These are phyloP conservation scores for Inga oerstediana DNA, from an alignment of 306 rosid species.

Conservation along the genomic window DNA sequence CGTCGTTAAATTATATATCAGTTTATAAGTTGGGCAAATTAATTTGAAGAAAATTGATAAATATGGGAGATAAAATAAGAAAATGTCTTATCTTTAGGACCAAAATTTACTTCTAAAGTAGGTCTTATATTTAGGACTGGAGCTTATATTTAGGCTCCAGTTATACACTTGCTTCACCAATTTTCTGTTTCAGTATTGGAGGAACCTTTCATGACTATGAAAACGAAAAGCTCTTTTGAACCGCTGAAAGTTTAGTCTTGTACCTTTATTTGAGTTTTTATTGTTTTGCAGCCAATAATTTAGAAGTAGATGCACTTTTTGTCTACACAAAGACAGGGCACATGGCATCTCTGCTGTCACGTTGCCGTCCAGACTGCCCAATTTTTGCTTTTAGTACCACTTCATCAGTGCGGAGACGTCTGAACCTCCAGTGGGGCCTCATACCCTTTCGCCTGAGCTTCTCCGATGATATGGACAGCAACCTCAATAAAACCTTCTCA, in stretches of 20 bases:
- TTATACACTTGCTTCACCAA: conserved; percentile 15
- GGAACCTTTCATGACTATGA: conserved; percentile 5
- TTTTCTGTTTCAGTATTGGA: background rate
- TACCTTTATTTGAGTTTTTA: conserved; percentile 27
- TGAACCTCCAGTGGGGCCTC: conserved; percentile 98
- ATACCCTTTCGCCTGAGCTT: conserved; percentile 94
- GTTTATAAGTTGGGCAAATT: too few species aligned
- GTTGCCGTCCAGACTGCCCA: conserved; percentile 98
- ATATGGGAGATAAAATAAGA: too few species aligned
- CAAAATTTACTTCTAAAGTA: too few species aligned
- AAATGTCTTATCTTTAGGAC: too few species aligned
- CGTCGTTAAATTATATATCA: too few species aligned
- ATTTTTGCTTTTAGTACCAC: conserved; percentile 90
- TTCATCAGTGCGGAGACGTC: conserved; percentile 80
- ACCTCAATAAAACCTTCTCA: conserved; percentile 86
- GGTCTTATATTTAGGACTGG: too few species aligned
- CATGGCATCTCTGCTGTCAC: conserved; percentile 95
- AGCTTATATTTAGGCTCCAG: background rate
- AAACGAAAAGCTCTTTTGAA: background rate
- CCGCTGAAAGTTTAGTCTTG: conserved; percentile 1
- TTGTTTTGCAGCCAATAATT: conserved; percentile 77
- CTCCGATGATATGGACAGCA: conserved; percentile 95
- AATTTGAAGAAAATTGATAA: too few species aligned
- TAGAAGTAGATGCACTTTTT: conserved; percentile 94
- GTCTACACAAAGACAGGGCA: conserved; percentile 92